These are phyloP conservation scores for Candida boidinii DNA, from an alignment of 805 yeast genomes.

Conservation along the genomic window DNA sequence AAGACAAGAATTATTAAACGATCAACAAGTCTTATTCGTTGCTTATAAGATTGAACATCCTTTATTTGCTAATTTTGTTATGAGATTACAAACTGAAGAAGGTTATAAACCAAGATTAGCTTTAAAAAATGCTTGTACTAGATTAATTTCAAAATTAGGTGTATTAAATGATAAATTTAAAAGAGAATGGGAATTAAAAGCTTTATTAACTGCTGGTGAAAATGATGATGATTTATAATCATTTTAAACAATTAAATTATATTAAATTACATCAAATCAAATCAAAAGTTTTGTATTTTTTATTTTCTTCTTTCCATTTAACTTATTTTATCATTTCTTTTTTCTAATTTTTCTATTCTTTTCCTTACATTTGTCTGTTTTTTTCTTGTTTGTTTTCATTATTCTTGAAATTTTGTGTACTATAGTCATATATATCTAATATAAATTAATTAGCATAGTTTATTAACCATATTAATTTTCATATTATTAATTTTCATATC, in stretches of 20 bases:
- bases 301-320: background rate
- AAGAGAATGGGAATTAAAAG: slow-evolving; percentile 89
- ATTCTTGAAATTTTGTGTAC: too few species aligned
- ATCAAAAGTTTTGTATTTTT: background rate
- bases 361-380: too few species aligned
- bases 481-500: too few species aligned
- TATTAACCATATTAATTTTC: too few species aligned
- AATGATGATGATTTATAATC: slow-evolving; percentile 26
- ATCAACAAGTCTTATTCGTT: slow-evolving; percentile 85
- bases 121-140: slow-evolving; percentile 79
- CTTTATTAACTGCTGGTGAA: slow-evolving; percentile 50
- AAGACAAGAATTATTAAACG: slow-evolving; percentile 78
- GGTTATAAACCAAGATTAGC: slow-evolving; percentile 91
- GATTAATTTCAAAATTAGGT: slow-evolving; percentile 72
- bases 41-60: slow-evolving; percentile 99
- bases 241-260: background rate
- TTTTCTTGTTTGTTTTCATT: too few species aligned
- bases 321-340: background rate
- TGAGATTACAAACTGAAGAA: slow-evolving; percentile 94
- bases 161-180: slow-evolving; percentile 68
- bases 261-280: background rate
- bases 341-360: too few species aligned
- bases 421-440: too few species aligned
- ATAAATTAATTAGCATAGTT: too few species aligned
- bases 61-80: slow-evolving; percentile 85